A percentile compares a stretch with the other conserved stretches of the same genome.
Conservation (phyloP, 2,329 filamentous ascomycete genomes). For the Calonectria fujianensis region DNA sequence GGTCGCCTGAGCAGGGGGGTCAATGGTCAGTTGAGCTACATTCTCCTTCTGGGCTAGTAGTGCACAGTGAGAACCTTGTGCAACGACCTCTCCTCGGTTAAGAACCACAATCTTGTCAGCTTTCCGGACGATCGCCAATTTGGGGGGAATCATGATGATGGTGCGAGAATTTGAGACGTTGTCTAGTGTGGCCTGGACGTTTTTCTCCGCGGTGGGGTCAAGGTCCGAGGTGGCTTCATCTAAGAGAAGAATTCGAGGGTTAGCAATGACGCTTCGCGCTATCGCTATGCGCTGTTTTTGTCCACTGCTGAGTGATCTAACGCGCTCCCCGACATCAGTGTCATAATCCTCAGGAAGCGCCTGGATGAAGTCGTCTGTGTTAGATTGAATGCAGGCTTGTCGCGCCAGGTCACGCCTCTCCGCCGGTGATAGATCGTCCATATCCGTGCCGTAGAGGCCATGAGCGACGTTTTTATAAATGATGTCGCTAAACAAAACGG, state of each 20-base stretch:
- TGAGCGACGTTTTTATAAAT: slow-evolving; percentile 64
- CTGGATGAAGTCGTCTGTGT: slow-evolving; percentile 44
- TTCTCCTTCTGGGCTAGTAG: slow-evolving; percentile 65
- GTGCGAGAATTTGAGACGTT: slow-evolving; percentile 73
- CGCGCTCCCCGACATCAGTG: slow-evolving; percentile 40
- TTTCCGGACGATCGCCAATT: slow-evolving; percentile 72
- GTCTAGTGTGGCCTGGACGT: slow-evolving; percentile 73
- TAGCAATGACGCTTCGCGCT: slow-evolving; percentile 59
- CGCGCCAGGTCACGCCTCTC: slow-evolving; percentile 10
- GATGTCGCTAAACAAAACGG: slow-evolving; percentile 66
- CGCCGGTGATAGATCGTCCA: background rate
- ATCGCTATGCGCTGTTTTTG: slow-evolving; percentile 45
- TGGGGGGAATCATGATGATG: slow-evolving; percentile 78
- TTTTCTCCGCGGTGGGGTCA: slow-evolving; percentile 63
- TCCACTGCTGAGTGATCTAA: slow-evolving; percentile 40
- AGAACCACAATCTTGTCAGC: slow-evolving; percentile 80
- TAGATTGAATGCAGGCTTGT: slow-evolving; percentile 39
- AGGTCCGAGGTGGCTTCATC: slow-evolving; percentile 80
- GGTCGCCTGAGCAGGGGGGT: too few species aligned
- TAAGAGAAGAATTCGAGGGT: slow-evolving; percentile 74
- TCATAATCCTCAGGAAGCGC: slow-evolving; percentile 41
- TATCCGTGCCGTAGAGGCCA: slow-evolving; percentile 61
- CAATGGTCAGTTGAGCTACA: too few species aligned
- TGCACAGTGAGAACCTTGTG: slow-evolving; percentile 72
- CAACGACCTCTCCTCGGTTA: slow-evolving; percentile 72